Evolutionary conservation across 1,284 basidiomycete genomes (phyloP).

Genomic region (Cystobasidiaceae sp.): DNA sequence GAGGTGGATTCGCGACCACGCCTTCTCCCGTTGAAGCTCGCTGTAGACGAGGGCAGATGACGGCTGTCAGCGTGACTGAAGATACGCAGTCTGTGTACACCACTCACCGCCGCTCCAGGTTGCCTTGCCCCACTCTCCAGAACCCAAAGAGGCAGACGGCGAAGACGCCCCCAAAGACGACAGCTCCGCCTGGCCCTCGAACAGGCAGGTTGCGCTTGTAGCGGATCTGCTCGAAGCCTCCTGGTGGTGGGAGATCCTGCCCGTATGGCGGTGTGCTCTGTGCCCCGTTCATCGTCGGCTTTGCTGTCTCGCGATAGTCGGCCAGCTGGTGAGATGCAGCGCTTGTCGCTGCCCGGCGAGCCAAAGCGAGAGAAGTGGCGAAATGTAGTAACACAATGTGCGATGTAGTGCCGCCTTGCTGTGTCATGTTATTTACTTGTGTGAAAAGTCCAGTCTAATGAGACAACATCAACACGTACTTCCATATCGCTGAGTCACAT

Average conservation of each 20-base stretch:
- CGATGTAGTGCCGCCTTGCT: too few species aligned
- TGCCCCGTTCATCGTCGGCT: slow-evolving; percentile 2
- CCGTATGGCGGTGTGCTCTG: slow-evolving; percentile 23
- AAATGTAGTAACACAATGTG: too few species aligned
- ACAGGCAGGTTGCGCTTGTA: slow-evolving; percentile 71
- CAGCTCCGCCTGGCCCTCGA: slow-evolving; percentile 80
- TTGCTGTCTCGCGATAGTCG: too few species aligned
- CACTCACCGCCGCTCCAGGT: slow-evolving; percentile 78
- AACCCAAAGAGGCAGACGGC: slow-evolving; percentile 87
- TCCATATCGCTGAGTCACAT: too few species aligned
- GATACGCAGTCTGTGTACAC: not conserved
- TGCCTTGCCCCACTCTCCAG: slow-evolving; percentile 83
- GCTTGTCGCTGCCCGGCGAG: too few species aligned
- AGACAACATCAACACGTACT: too few species aligned
- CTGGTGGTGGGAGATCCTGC: slow-evolving; percentile 26
- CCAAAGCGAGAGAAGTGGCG: too few species aligned
- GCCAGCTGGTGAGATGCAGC: too few species aligned
- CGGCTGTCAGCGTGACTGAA: not conserved
- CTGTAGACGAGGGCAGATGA: slow-evolving; percentile 50
- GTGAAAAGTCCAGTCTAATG: too few species aligned
- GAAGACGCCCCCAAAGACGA: slow-evolving; percentile 76
- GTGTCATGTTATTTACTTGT: too few species aligned
- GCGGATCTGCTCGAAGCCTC: slow-evolving; percentile 34
- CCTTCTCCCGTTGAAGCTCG: slow-evolving; percentile 87
- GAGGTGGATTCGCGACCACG: slow-evolving; percentile 93